Conservation (phyloP, 805 yeast genomes). For the Cyberlindnera suaveolens region DNA sequence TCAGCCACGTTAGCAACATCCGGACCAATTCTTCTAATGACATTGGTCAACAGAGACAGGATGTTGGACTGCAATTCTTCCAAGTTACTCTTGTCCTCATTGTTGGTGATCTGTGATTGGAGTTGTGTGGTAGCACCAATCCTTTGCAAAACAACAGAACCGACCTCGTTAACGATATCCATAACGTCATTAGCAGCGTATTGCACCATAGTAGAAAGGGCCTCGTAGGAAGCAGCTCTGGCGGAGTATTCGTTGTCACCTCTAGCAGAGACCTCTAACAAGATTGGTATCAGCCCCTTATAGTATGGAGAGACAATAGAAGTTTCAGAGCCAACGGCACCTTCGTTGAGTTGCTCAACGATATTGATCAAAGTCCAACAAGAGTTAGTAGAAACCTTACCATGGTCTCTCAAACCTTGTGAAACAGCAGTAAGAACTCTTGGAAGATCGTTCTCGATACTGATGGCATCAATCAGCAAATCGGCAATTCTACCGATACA, state of each 20-base stretch:
- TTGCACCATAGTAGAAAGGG: conserved; percentile 74
- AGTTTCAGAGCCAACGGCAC: conserved; percentile 36
- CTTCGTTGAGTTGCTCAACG: conserved; percentile 70
- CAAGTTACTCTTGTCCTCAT: conserved; percentile 70
- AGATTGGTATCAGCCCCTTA: conserved; percentile 57
- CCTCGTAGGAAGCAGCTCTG: conserved; percentile 96
- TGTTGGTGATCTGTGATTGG: conserved; percentile 49
- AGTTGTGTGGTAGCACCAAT: conserved; percentile 62
- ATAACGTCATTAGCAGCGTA: conserved; percentile 67
- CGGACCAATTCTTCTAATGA: conserved; percentile 57
- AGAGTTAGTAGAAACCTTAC: conserved; percentile 92
- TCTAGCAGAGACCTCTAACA: conserved; percentile 63
- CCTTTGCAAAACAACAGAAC: conserved; percentile 66
- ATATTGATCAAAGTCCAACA: conserved; percentile 96
- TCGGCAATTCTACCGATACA: conserved; percentile 96
- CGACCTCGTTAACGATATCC: conserved; percentile 63
- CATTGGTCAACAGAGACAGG: conserved; percentile 20
- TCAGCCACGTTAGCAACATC: conserved; percentile 70
- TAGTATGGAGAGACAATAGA: conserved; percentile 74
- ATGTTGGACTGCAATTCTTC: conserved; percentile 82
- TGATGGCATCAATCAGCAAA: conserved; percentile 70
- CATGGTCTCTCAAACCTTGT: conserved; percentile 82
- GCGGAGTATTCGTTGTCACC: conserved; percentile 80
- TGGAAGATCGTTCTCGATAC: conserved; percentile 58
- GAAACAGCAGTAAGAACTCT: conserved; percentile 66